Evolutionary conservation across 2,329 filamentous ascomycete genomes (phyloP), one percentile per base, ranked within the genome.

Genomic region (Cladosporium sp.): DNA sequence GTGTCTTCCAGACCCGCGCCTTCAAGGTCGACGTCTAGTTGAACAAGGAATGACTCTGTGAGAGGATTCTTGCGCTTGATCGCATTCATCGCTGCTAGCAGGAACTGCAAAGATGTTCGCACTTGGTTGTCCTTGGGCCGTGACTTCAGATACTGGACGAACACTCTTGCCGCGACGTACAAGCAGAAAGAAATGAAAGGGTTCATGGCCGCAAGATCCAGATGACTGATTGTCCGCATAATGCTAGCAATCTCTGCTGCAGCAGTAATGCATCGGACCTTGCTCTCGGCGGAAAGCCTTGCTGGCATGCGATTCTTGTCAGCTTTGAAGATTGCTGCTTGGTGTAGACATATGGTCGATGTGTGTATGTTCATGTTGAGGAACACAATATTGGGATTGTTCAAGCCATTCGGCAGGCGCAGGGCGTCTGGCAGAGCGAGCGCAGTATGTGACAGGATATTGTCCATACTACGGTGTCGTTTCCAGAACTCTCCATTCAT

Each of bases 301-400:
- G 85, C 81, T 0, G 92, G 89, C 67, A 97, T 81, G 62, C 88
- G 86, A 77, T 97, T 90, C 79, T 93, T 95, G 73, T 98, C 94
- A 0, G 93, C 93, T 76, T 97, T 98, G 84, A 94, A 97, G 23
- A 99, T 98, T 28, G 95, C 95, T 2, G 94, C 95, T 79, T 99
- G 95, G 74, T 99, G 95, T n/a, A 99, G 82, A 76, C 94, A 98
- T 63, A 99, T 98, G 1, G 92, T 93, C 0, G 93, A 96, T 0
- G 95, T 97, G 76, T 98, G 93, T 34, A 99, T 92, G 75, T 91
- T 93, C 92, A 99, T 97, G 73, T 98, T 98, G 65, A 91, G 88
- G 76, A 97, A 98, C 5, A 98, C 88, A 63, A 94, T 88, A 69
- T 97, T 98, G 3, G 93, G 86, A 73, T 93, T 90, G 18, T 83